Evolutionary conservation across 441 rosid genomes (phyloP).

Genomic region (Syzygium syzygioides): DNA sequence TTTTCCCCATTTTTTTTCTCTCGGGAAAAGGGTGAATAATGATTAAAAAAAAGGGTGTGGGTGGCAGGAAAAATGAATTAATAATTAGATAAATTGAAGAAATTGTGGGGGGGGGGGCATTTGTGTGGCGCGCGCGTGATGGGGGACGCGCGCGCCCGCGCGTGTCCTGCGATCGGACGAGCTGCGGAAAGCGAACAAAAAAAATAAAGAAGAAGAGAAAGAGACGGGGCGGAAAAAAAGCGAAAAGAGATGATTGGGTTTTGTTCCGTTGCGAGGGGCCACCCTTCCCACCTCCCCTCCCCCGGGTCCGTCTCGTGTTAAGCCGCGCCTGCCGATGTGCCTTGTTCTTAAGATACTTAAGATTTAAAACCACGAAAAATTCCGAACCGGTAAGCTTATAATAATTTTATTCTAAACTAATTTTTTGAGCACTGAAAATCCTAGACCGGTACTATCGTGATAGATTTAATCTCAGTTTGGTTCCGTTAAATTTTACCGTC

Average conservation of each 20-base stretch:
- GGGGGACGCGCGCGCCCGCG: neutral
- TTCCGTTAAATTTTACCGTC: no score
- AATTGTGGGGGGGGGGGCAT: neutral
- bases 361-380: no score
- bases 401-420: no score
- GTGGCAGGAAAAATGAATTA: neutral
- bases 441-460: no score
- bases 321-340: neutral
- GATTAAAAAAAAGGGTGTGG: neutral
- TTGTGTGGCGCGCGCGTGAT: no score
- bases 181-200: neutral
- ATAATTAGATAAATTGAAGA: neutral
- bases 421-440: no score
- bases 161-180: neutral
- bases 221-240: neutral
- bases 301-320: neutral
- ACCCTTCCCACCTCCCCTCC: neutral
- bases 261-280: neutral
- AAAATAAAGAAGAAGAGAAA: neutral
- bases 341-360: neutral
- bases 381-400: accelerated
- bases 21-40: neutral
- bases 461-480: no score
- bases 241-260: neutral
- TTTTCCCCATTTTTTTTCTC: neutral